Conservation (phyloP, 306 rosid species). For the Erythrophleum fordii region DNA sequence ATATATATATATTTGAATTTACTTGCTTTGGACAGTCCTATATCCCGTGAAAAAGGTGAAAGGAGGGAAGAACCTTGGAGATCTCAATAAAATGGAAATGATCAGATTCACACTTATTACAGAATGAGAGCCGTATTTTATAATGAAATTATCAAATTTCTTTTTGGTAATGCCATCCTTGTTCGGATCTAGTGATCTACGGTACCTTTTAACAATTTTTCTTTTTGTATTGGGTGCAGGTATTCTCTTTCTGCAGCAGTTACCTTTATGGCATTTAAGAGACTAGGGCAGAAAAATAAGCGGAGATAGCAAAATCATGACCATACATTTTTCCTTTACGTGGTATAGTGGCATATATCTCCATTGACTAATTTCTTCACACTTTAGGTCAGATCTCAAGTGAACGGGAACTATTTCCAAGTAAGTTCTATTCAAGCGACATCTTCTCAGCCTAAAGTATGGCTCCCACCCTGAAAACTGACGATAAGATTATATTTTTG, state of each 20-base stretch:
- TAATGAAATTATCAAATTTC: neutral
- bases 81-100: neutral
- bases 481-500: constrained; percentile 17
- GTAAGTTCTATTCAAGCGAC: constrained; percentile 30
- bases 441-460: constrained; percentile 17
- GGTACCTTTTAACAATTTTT: constrained; percentile 14
- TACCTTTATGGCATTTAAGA: constrained; percentile 86
- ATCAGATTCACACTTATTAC: neutral
- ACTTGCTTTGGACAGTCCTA: too few relatives aligned
- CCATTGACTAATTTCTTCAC: constrained; percentile 25
- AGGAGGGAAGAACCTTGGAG: too few relatives aligned
- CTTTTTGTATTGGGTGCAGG: constrained; percentile 56
- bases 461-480: constrained; percentile 15
- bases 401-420: constrained; percentile 30
- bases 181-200: neutral
- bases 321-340: neutral
- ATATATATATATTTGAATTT: too few relatives aligned
- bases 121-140: neutral
- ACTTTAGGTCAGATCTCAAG: constrained; percentile 13
- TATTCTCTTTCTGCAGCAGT: constrained; percentile 93
- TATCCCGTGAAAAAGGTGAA: neutral
- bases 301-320: constrained; percentile 52
- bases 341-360: neutral
- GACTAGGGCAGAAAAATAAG: constrained; percentile 60
- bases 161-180: neutral